phyloP scores from a whole-genome alignment of 176 grass and related monocot species.

The Elymus sibiricus region DNA sequence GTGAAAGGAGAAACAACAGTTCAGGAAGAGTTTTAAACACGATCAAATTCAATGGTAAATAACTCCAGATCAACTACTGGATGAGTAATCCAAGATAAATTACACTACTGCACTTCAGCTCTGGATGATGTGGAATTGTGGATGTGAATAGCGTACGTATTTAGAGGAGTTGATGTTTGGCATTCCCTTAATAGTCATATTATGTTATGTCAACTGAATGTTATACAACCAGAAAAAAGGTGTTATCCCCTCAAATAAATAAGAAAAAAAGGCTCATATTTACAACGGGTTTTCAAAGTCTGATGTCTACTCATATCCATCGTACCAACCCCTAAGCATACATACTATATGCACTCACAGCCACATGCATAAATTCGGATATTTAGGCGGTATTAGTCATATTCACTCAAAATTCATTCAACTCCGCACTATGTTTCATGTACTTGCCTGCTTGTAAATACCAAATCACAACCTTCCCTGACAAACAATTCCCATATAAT shows the following conservation, averaged over 20 bases:
- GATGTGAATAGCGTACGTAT: background rate
- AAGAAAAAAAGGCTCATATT: background rate
- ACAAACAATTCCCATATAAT: background rate
- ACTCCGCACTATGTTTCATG: background rate
- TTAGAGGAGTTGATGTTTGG: background rate
- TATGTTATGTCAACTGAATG: background rate
- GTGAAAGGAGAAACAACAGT: background rate
- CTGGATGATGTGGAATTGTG: background rate
- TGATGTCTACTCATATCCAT: background rate
- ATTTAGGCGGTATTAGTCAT: background rate
- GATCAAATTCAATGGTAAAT: background rate
- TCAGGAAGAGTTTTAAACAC: background rate
- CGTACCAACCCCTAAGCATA: constrained; percentile 11
- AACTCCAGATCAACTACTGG: background rate
- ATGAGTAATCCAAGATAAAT: background rate
- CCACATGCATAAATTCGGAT: background rate
- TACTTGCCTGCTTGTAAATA: background rate
- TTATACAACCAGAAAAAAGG: background rate
- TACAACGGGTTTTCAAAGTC: background rate
- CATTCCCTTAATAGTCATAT: background rate
- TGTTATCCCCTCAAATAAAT: background rate
- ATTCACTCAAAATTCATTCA: background rate
- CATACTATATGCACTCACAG: background rate
- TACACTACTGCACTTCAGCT: background rate
- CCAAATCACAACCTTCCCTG: background rate